Conservation (phyloP, 169 alveolate species). For the Plasmodium gaboni region DNA sequence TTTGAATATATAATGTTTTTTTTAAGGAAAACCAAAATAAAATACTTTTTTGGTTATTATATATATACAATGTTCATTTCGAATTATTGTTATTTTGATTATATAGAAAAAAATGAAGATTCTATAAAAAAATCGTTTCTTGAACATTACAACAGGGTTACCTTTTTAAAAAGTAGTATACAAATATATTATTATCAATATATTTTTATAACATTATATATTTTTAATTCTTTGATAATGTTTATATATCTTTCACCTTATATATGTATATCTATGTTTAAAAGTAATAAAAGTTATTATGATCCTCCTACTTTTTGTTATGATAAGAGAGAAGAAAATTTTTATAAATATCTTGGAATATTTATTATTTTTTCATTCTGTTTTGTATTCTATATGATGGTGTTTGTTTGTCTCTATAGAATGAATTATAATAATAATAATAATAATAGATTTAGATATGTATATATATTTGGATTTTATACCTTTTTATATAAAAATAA, state of each 20-base stretch:
- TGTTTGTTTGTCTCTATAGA: conserved; percentile 34
- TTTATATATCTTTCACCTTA: conserved; percentile 68
- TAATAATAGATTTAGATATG: not conserved
- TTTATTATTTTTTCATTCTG: conserved; percentile 15
- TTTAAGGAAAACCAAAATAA: too few relatives aligned
- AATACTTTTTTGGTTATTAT: too few relatives aligned
- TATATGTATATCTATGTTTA: conserved; percentile 68
- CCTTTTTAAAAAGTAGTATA: conserved; percentile 44
- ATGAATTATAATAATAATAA: not conserved
- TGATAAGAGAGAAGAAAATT: conserved; percentile 9
- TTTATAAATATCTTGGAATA: conserved; percentile 33
- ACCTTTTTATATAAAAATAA: conserved; percentile 64
- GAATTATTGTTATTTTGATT: conserved; percentile 31
- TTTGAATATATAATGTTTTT: too few relatives aligned
- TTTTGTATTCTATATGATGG: conserved; percentile 23
- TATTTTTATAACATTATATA: conserved; percentile 27
- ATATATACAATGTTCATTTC: conserved; percentile 39
- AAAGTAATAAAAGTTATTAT: conserved; percentile 45
- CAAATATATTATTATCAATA: conserved; percentile 70
- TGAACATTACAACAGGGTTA: conserved; percentile 23
- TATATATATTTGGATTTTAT: conserved; percentile 54
- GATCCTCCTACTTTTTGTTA: conserved; percentile 50
- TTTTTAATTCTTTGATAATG: conserved; percentile 29
- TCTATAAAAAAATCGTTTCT: not conserved
- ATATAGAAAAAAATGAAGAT: not conserved